phyloP scores from a whole-genome alignment of 2,329 filamentous ascomycete genomes.

The Hypoxylon sp. region DNA sequence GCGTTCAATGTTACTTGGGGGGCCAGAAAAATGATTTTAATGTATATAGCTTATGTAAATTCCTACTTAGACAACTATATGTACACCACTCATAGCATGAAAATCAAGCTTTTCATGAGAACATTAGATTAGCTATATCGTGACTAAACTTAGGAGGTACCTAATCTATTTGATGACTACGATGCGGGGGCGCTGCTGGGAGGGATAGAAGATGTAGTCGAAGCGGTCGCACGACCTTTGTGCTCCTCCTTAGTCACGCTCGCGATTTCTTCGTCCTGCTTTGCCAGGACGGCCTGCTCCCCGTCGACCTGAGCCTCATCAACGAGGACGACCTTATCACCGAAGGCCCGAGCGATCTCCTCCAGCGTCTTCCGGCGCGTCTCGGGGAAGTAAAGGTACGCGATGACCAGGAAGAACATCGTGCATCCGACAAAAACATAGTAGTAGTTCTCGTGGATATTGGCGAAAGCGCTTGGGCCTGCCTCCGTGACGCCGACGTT shows the following conservation, averaged over 20 bases:
- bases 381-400: slow-evolving; percentile 68
- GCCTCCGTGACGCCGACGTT: slow-evolving; percentile 69
- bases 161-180: slow-evolving; percentile 2
- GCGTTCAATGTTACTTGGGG: not conserved
- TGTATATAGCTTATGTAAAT: not conserved
- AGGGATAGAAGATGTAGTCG: slow-evolving; percentile 2
- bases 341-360: slow-evolving; percentile 49
- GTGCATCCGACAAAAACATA: slow-evolving; percentile 71
- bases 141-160: not conserved
- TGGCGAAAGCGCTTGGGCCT: slow-evolving; percentile 69
- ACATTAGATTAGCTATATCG: not conserved
- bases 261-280: slow-evolving; percentile 33
- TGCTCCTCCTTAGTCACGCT: slow-evolving; percentile 28
- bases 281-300: slow-evolving; percentile 28
- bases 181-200: slow-evolving; percentile 17
- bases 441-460: slow-evolving; percentile 72
- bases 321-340: slow-evolving; percentile 47
- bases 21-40: not conserved
- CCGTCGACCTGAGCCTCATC: slow-evolving; percentile 31
- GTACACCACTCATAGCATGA: not conserved
- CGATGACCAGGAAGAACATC: slow-evolving; percentile 65
- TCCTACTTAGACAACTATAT: not conserved
- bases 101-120: not conserved
- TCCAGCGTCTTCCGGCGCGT: slow-evolving; percentile 53
- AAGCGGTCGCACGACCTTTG: slow-evolving; percentile 16